A percentile compares a stretch with the other conserved stretches of the same genome.
Evolutionary conservation across 1,139 yeast genomes (phyloP).

Genomic region (Suhomyces bribrorum): DNA sequence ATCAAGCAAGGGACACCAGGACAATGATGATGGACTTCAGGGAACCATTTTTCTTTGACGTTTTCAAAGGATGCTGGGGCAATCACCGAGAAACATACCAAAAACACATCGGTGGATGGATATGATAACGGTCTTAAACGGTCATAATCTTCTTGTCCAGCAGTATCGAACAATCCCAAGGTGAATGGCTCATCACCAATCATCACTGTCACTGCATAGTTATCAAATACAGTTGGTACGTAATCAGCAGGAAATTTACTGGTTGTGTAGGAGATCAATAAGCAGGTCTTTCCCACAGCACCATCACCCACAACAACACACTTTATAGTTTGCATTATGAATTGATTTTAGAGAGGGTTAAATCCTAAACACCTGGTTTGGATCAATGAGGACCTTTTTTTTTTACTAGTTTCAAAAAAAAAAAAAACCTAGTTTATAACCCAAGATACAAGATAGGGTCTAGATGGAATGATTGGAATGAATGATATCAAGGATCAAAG

Average conservation of each 20-base stretch:
- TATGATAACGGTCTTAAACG: slow-evolving; percentile 93
- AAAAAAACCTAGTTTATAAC: not conserved
- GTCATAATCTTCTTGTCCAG: slow-evolving; percentile 99
- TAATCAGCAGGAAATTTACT: slow-evolving; percentile 94
- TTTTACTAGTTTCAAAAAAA: no score
- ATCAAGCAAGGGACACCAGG: slow-evolving; percentile 96
- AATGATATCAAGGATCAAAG: not conserved
- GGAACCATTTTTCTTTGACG: slow-evolving; percentile 97
- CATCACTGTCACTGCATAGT: slow-evolving; percentile 97
- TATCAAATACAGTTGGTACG: slow-evolving; percentile 93
- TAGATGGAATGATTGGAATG: not conserved
- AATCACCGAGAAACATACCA: slow-evolving; percentile 91
- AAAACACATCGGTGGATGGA: slow-evolving; percentile 94
- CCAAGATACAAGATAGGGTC: not conserved
- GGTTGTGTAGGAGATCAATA: slow-evolving; percentile 81
- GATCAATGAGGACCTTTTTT: not conserved
- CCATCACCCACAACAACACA: slow-evolving; percentile 98
- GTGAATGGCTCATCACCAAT: slow-evolving; percentile 98
- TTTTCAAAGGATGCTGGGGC: slow-evolving; percentile 98
- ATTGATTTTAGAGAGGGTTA: not conserved
- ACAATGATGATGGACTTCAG: slow-evolving; percentile 97
- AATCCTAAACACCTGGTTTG: not conserved
- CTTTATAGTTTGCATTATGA: slow-evolving; percentile 77
- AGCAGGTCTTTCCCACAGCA: slow-evolving; percentile 75
- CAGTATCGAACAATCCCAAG: slow-evolving; percentile 93